Conservation (phyloP, 257 asterid species). For the Striga asiatica region DNA sequence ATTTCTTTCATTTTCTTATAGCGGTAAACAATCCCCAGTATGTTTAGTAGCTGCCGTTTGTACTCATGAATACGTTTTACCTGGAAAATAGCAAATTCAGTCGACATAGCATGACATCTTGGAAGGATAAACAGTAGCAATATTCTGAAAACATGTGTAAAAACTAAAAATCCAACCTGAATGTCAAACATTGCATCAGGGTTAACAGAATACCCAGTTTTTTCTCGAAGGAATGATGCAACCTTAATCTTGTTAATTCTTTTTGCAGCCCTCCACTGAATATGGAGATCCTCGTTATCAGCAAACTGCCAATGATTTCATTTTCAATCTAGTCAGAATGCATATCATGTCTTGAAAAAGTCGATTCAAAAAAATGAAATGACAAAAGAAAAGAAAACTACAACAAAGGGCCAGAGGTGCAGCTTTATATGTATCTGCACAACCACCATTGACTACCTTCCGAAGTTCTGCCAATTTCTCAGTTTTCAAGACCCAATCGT, state of each 20-base stretch:
- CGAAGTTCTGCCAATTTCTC: constrained; percentile 56
- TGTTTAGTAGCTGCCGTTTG: constrained; percentile 51
- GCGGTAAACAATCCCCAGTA: constrained; percentile 51
- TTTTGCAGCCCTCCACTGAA: constrained; percentile 70
- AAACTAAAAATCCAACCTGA: constrained; percentile 35
- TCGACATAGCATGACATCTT: constrained; percentile 2
- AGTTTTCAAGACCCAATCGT: constrained; percentile 66
- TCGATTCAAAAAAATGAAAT: not conserved
- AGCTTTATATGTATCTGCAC: constrained; percentile 8
- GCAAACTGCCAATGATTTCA: constrained; percentile 48
- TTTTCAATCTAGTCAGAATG: constrained; percentile 16
- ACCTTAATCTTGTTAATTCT: constrained; percentile 54
- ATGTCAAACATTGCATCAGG: constrained; percentile 84
- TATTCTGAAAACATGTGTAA: not conserved
- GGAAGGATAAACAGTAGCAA: not conserved
- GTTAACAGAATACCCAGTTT: constrained; percentile 64
- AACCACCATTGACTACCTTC: constrained; percentile 36
- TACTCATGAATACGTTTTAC: constrained; percentile 61
- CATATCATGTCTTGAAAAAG: constrained; percentile 4
- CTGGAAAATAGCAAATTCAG: constrained; percentile 24
- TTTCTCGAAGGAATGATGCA: constrained; percentile 57
- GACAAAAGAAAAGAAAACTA: no score
- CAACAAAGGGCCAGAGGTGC: constrained; percentile 2
- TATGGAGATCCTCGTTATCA: constrained; percentile 68
- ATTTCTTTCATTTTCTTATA: constrained; percentile 65